phyloP scores from a whole-genome alignment of 164 flowering plant species.

The Euptelea pleiosperma region DNA sequence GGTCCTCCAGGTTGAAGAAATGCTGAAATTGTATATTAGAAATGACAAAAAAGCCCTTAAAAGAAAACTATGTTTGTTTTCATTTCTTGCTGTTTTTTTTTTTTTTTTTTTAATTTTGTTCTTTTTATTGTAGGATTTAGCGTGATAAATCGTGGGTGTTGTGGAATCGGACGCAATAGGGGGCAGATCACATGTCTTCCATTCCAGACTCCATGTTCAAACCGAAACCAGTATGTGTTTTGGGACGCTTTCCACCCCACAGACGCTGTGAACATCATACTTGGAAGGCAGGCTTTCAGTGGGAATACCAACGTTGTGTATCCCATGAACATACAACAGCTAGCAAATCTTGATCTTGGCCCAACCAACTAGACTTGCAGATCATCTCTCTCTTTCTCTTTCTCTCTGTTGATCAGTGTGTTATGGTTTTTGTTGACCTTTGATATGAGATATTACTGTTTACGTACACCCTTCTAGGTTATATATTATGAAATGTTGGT shows the following conservation, averaged over 20 bases:
- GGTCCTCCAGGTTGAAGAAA: too few species aligned
- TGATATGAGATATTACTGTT: too few species aligned
- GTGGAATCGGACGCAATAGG: conserved; percentile 82
- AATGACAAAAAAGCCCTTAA: too few species aligned
- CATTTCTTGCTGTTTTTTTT: neutral
- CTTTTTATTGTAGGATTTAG: conserved; percentile 48
- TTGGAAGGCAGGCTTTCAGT: conserved; percentile 60
- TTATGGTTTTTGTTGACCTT: too few species aligned
- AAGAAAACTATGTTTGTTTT: too few species aligned
- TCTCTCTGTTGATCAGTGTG: neutral
- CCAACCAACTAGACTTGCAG: neutral
- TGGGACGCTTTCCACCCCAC: conserved; percentile 99
- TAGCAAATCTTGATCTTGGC: conserved; percentile 45
- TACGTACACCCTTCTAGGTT: too few species aligned
- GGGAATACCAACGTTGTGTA: conserved; percentile 44
- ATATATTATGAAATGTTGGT: too few species aligned
- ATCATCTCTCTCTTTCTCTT: neutral
- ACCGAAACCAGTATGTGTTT: conserved; percentile 64
- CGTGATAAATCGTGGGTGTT: conserved; percentile 67
- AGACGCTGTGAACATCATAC: conserved; percentile 59
- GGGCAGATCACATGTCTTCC: conserved; percentile 96
- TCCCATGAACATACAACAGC: conserved; percentile 75
- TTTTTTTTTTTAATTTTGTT: neutral
- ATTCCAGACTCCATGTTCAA: conserved; percentile 67
- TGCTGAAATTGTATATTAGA: too few species aligned